These are phyloP conservation scores for Suhomyces canberraensis DNA, from an alignment of 805 yeast genomes.

Conservation along the genomic window DNA sequence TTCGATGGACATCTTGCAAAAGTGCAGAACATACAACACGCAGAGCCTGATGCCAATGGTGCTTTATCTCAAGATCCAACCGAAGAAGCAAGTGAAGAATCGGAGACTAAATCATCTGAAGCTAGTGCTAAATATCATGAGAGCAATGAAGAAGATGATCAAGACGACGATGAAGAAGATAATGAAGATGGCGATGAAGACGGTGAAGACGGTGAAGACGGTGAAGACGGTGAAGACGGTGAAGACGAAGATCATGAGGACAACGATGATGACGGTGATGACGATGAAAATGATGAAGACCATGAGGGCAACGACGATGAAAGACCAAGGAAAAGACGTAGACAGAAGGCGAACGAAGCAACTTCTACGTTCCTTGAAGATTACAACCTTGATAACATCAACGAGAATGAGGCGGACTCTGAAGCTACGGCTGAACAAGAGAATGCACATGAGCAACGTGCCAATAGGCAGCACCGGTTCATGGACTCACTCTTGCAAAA, in stretches of 20 bases:
- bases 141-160: neutral
- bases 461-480: neutral
- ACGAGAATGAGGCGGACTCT: slow-evolving; percentile 1
- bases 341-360: too few species aligned
- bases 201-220: too few species aligned
- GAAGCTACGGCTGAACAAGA: too few species aligned
- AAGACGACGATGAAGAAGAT: neutral
- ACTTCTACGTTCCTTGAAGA: slow-evolving; percentile 2
- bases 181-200: too few species aligned
- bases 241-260: too few species aligned
- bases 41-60: neutral
- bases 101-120: neutral
- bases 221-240: too few species aligned
- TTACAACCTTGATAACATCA: slow-evolving; percentile 4
- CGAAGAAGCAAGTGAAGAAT: neutral
- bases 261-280: too few species aligned
- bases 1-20: neutral
- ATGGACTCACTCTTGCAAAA: slow-evolving; percentile 23
- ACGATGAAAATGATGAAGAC: neutral
- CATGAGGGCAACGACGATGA: too few species aligned
- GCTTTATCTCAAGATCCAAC: neutral
- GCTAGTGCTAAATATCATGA: neutral
- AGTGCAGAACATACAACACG: neutral
- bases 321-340: too few species aligned
- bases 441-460: too few species aligned